Percentiles rank a stretch among this genome's conserved stretches.
These are phyloP conservation scores for Claviceps purpurea DNA, from an alignment of 2,329 filamentous ascomycete species.

Conservation along the genomic window DNA sequence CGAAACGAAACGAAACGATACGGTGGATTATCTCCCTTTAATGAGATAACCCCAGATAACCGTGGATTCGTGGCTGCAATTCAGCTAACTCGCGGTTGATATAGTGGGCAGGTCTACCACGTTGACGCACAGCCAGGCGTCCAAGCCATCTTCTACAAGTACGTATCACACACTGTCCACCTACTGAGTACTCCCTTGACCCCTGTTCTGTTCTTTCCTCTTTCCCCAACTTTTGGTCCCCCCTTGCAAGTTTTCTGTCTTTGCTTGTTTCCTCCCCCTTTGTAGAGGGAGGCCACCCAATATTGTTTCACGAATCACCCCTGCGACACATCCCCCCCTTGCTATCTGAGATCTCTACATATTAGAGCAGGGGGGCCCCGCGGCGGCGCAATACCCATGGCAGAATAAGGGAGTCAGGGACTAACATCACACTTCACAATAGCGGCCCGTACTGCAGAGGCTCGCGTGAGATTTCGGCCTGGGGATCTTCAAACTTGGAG, in stretches of 20 bases:
- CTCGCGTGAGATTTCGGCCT: background rate
- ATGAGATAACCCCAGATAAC: too few species aligned
- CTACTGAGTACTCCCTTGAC: background rate
- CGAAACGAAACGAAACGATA: too few species aligned
- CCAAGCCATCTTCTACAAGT: constrained; percentile 1
- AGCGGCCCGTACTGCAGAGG: background rate
- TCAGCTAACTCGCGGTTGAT: background rate
- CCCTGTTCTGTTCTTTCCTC: background rate
- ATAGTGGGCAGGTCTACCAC: background rate
- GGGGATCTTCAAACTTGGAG: background rate
- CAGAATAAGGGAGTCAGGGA: background rate
- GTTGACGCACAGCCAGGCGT: background rate
- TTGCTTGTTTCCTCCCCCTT: too few species aligned
- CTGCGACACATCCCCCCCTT: too few species aligned
- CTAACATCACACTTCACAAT: too few species aligned
- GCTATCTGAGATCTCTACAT: too few species aligned
- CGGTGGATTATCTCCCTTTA: too few species aligned
- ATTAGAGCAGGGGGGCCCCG: background rate
- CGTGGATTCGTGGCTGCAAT: too few species aligned
- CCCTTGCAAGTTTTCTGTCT: too few species aligned
- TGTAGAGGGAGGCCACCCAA: too few species aligned
- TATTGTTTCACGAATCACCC: too few species aligned
- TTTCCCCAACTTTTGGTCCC: too few species aligned
- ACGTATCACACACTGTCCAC: background rate
- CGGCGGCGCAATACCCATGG: background rate